Evolutionary conservation across 495 filamentous ascomycete species (phyloP).

Genomic region (Aspergillus affinis): DNA sequence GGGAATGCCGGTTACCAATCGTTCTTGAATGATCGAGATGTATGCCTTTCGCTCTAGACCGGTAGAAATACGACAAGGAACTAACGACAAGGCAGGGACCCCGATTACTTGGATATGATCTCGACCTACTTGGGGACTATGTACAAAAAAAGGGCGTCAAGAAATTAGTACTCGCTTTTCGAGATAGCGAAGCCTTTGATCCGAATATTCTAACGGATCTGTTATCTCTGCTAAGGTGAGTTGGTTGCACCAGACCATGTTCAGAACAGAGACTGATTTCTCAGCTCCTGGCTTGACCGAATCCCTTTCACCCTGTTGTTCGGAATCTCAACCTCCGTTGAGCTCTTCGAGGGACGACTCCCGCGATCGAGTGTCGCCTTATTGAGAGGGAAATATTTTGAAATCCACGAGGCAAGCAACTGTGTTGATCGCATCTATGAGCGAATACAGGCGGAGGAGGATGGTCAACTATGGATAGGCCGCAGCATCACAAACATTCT

Average conservation of each 20-base stretch:
- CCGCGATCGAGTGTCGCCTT: slow-evolving; percentile 69
- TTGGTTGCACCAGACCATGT: not conserved
- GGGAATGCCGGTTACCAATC: slow-evolving; percentile 44
- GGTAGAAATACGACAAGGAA: slow-evolving; percentile 8
- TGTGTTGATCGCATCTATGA: slow-evolving; percentile 79
- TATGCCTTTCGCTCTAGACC: slow-evolving; percentile 29
- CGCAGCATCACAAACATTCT: slow-evolving; percentile 59
- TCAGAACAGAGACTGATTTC: slow-evolving; percentile 5
- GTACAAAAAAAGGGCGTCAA: slow-evolving; percentile 54
- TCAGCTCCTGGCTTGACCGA: slow-evolving; percentile 82
- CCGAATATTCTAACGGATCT: slow-evolving; percentile 73
- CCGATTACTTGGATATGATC: slow-evolving; percentile 85
- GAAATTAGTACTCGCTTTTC: slow-evolving; percentile 73
- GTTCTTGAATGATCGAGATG: slow-evolving; percentile 52
- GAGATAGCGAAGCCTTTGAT: slow-evolving; percentile 94
- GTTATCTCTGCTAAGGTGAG: slow-evolving; percentile 73
- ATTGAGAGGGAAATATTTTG: slow-evolving; percentile 77
- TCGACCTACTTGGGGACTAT: slow-evolving; percentile 73
- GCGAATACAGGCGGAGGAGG: slow-evolving; percentile 55
- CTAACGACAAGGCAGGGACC: slow-evolving; percentile 50
- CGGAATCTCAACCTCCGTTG: slow-evolving; percentile 86
- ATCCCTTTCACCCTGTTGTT: slow-evolving; percentile 87
- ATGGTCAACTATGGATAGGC: slow-evolving; percentile 66
- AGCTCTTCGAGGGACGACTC: slow-evolving; percentile 82
- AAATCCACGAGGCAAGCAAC: slow-evolving; percentile 73